A percentile compares a stretch with the other conserved stretches of the same genome.
Evolutionary conservation across 768 basidiomycete species (phyloP).

Genomic region (Pulveroboletus sp.): DNA sequence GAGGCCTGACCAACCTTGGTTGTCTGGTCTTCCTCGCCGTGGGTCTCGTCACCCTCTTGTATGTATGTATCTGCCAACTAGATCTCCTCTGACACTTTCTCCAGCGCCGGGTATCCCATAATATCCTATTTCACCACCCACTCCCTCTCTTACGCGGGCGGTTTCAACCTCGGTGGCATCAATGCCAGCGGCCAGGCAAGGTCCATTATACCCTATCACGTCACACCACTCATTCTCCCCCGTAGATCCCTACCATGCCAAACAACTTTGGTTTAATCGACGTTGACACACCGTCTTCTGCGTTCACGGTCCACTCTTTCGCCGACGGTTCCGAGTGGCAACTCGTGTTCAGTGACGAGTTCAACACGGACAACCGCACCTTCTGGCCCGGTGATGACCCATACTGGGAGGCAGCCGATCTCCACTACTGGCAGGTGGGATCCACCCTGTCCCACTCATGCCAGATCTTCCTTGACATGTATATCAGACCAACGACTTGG

Average conservation of each 20-base stretch:
- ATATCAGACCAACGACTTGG: slow-evolving; percentile 61
- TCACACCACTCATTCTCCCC: neutral
- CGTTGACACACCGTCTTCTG: slow-evolving; percentile 61
- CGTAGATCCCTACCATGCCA: slow-evolving; percentile 50
- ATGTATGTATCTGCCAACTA: slow-evolving; percentile 19
- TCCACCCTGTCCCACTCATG: neutral
- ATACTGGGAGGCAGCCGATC: slow-evolving; percentile 81
- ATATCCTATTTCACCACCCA: slow-evolving; percentile 52
- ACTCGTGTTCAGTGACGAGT: slow-evolving; percentile 87
- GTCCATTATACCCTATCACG: neutral
- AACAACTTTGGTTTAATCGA: slow-evolving; percentile 77
- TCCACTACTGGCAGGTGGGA: slow-evolving; percentile 71
- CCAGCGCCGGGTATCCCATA: slow-evolving; percentile 61
- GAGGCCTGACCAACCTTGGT: slow-evolving; percentile 71
- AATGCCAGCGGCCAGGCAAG: slow-evolving; percentile 69
- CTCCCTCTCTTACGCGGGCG: slow-evolving; percentile 47
- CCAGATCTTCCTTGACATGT: neutral
- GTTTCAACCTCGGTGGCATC: slow-evolving; percentile 73
- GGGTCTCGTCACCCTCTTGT: slow-evolving; percentile 61
- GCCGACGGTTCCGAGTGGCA: slow-evolving; percentile 50
- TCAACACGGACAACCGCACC: slow-evolving; percentile 71
- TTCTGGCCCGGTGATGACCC: slow-evolving; percentile 84
- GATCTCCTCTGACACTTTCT: slow-evolving; percentile 1
- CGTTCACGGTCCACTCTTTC: slow-evolving; percentile 52
- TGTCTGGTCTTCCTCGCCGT: slow-evolving; percentile 55